These are phyloP conservation scores for Poteriospumella lacustris DNA, from an alignment of 108 stramenopile genomes.

Conservation along the genomic window DNA sequence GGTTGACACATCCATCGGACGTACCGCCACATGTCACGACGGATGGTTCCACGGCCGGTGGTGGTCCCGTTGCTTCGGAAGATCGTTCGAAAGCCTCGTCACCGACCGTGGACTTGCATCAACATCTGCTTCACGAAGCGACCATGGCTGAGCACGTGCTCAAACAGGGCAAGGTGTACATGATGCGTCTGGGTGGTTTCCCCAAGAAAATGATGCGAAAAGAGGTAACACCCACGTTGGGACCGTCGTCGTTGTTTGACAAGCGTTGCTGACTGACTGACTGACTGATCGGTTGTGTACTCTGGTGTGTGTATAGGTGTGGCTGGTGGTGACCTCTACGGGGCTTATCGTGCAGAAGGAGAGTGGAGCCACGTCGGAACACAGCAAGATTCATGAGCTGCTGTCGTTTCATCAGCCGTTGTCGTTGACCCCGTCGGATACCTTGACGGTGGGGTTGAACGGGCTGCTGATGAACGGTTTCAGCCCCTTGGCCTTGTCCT, in stretches of 20 bases:
- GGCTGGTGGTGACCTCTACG: neutral
- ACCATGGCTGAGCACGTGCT: too few species aligned
- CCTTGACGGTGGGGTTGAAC: neutral
- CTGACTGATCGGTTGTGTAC: too few species aligned
- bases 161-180: neutral
- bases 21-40: too few species aligned
- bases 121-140: too few species aligned
- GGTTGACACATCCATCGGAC: too few species aligned
- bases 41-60: too few species aligned
- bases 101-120: too few species aligned
- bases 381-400: neutral
- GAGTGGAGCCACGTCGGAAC: too few species aligned
- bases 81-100: too few species aligned
- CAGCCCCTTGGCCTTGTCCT: neutral
- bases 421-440: neutral
- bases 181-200: neutral
- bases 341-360: neutral
- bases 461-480: neutral
- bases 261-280: too few species aligned
- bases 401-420: neutral
- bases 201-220: neutral
- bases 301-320: neutral
- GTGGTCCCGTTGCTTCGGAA: too few species aligned
- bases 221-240: neutral
- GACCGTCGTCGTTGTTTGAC: too few species aligned